A percentile compares a stretch with the other conserved stretches of the same genome.
Conservation (phyloP, 2,329 filamentous ascomycete species). For the Lachnellula hyalina region DNA sequence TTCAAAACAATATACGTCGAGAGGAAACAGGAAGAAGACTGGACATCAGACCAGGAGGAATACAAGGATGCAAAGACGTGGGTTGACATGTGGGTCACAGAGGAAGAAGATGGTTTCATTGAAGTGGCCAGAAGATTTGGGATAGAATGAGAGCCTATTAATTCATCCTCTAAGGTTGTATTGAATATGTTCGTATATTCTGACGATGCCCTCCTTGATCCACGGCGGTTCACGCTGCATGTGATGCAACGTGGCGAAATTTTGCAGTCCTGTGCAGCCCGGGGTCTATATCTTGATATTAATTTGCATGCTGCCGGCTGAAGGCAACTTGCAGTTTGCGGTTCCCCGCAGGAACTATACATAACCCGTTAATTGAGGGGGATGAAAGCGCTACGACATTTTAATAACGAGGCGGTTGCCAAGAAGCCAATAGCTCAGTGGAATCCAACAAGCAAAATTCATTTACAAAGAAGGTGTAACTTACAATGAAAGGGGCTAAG, state of each 20-base stretch:
- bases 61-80: constrained; percentile 50
- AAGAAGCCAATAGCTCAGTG: too few relatives aligned
- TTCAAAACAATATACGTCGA: constrained; percentile 71
- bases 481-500: too few relatives aligned
- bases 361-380: not conserved
- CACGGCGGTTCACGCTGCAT: not conserved
- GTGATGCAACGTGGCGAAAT: constrained; percentile 8
- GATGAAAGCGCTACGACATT: not conserved
- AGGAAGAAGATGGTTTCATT: constrained; percentile 46
- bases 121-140: constrained; percentile 47
- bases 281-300: not conserved
- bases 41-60: constrained; percentile 44
- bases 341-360: constrained; percentile 1
- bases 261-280: not conserved
- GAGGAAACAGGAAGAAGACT: constrained; percentile 60
- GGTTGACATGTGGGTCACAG: constrained; percentile 59
- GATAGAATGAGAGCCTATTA: constrained; percentile 14
- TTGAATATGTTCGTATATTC: constrained; percentile 3
- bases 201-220: not conserved
- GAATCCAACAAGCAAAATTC: too few relatives aligned
- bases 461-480: too few relatives aligned
- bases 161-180: not conserved
- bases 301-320: constrained; percentile 1
- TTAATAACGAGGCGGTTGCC: not conserved
- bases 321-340: constrained; percentile 6